Evolutionary conservation across 306 rosid genomes (phyloP).

Genomic region (Bauhinia variegata): DNA sequence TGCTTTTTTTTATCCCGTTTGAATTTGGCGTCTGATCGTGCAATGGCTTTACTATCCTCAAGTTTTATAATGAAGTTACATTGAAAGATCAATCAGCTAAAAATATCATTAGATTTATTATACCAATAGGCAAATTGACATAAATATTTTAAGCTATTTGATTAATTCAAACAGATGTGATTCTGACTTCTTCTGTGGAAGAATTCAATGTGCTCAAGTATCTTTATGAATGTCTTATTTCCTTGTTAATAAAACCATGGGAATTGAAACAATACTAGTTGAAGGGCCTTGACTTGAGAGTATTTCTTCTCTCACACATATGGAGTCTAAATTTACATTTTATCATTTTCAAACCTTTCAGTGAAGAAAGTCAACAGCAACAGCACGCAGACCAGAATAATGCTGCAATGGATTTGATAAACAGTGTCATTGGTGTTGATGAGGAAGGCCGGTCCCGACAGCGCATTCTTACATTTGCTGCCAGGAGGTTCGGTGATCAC

Average conservation of each 20-base stretch:
- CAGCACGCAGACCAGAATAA: constrained; percentile 62
- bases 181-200: constrained; percentile 20
- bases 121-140: neutral
- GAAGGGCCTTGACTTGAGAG: constrained; percentile 35
- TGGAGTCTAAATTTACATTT: constrained; percentile 22
- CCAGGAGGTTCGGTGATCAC: constrained; percentile 69
- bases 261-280: constrained; percentile 5
- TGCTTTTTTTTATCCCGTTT: neutral
- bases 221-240: neutral
- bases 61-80: neutral
- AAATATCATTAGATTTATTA: neutral
- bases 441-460: constrained; percentile 99
- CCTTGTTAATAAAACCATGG: neutral
- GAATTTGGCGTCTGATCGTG: neutral
- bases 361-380: constrained; percentile 66
- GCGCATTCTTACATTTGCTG: constrained; percentile 95
- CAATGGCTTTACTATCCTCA: neutral
- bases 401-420: constrained; percentile 93
- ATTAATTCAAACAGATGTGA: neutral
- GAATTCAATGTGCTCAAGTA: neutral
- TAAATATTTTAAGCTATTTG: neutral
- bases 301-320: neutral
- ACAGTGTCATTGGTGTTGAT: constrained; percentile 79
- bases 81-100: neutral
- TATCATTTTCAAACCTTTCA: constrained; percentile 42